Evolutionary conservation across 2,329 filamentous ascomycete genomes (phyloP), one percentile per base, ranked within the genome.

Genomic region (Pleoardoris graminearum): DNA sequence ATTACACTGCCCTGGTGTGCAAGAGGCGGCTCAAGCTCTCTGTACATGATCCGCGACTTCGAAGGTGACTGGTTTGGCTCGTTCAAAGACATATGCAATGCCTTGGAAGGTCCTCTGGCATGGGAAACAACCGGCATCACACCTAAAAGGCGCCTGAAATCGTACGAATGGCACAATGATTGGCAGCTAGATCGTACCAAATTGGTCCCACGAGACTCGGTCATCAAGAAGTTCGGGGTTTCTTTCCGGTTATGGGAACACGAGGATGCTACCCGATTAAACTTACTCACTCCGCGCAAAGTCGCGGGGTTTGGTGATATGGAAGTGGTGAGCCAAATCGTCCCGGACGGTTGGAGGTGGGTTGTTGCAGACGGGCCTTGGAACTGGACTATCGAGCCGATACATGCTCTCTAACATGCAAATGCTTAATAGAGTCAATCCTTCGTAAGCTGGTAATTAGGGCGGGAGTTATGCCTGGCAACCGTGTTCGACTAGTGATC

Each of bases 21-120:
- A 27, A 35, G 57, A 44, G 57, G 57, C 6, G 57, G 57, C 19
- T 57, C 54, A n/a, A 57, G 54, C 41, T 54, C 54, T 4, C 22
- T 59, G 23, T 55, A 51, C 42, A 59, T 59, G 57, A 52, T 59
- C 11, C 48, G 57, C 16, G 57, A 59, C 33, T 7, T 23, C 7
- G 42, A 45, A 7, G 57, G 51, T 12, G 57, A 59, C 38, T 55
- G 54, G 54, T 59, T 59, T 32, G 51, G 57, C 12, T 53, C 50
- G 3, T 57, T 53, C 39, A 16, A 32, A 1, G 54, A 53, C n/a
- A 42, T 59, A 10, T 30, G 42, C 11, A 49, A 37, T 5, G 39
- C 57, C 4, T 36, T 59, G 3, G 57, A 57, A 33, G 54, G 57
- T 12, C 43, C 41, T 7, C 25, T 54, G 11, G 32, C 43, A 6